Base-by-base conservation (phyloP, 2,329 filamentous ascomycete species). In the Cytospora leucostoma region DNA sequence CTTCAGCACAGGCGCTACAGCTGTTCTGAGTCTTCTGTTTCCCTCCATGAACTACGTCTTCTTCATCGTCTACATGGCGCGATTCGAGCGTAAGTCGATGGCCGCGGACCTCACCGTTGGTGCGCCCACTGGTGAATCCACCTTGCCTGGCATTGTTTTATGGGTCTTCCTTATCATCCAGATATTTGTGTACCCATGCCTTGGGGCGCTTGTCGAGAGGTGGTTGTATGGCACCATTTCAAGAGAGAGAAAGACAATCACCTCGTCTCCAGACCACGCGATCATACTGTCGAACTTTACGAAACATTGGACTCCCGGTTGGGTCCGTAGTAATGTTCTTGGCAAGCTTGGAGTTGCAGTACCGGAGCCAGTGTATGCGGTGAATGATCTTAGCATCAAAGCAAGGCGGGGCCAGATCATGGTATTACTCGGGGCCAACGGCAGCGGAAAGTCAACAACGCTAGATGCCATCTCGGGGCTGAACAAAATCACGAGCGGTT, bases 361-460 rank as follows among this genome's bases (percentile, higher is more conserved):
- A 10, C 62, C 62, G 1, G 83, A 88, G 44, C 86, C 86, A 0
- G 92, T 97, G 0, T 75, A 88, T n/a, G 93, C 93, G 4, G 92
- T 97, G 49, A 82, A 92, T 64, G 80, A 87, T 49, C 78, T 97
- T 44, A 89, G 83, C 58, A 79, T 97, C 55, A 82, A 84, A 19
- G 91, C 91, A 3, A 82, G 85, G 4, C 85, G 87, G 67, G 93
- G 93, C 1, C 89, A 96, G 69, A 96, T 97, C 59, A 84, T 96
- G 71, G 91, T 93, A 1, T 80, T 97, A 0, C 82, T 97, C 0
- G 93, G 93, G 44, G 92, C 93, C 7, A 97, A 97, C 72, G 93
- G 93, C 19, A 92, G 88, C 69, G 93, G 93, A 40, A 97, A 97
- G 74, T 93, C 88, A 60, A 97, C 93, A 0, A 96, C 93, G 0